Conservation (phyloP, 2,329 filamentous ascomycete species). For the Alternaria incomplexa region DNA sequence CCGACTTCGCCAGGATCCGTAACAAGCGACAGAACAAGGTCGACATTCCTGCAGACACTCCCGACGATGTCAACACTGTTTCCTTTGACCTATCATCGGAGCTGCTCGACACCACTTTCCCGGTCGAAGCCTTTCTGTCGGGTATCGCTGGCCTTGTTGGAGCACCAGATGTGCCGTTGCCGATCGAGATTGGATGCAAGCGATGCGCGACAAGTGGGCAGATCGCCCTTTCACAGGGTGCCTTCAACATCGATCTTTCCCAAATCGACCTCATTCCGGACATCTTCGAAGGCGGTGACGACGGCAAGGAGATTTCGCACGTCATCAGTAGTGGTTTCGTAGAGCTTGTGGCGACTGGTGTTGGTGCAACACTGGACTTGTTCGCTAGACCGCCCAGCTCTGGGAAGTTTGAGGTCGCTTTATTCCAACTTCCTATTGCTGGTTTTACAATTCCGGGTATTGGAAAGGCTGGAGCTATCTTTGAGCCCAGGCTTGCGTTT, state of each 20-base stretch:
- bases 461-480: constrained; percentile 44
- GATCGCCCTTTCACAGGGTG: constrained; percentile 40
- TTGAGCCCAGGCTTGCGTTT: constrained; percentile 36
- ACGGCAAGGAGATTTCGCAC: constrained; percentile 30
- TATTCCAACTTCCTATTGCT: constrained; percentile 36
- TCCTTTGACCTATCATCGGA: constrained; percentile 31
- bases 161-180: constrained; percentile 25
- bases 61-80: constrained; percentile 25
- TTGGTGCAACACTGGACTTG: constrained; percentile 46
- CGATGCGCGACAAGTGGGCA: constrained; percentile 43
- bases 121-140: constrained; percentile 20
- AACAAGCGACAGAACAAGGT: constrained; percentile 23
- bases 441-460: constrained; percentile 45
- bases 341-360: constrained; percentile 36
- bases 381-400: constrained; percentile 32
- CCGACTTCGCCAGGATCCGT: constrained; percentile 29
- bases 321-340: constrained; percentile 44
- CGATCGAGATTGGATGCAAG: constrained; percentile 43
- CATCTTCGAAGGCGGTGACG: constrained; percentile 30
- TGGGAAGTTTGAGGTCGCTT: constrained; percentile 27
- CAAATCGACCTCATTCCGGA: constrained; percentile 33
- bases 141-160: constrained; percentile 16
- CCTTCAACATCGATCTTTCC: constrained; percentile 34
- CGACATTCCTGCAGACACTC: constrained; percentile 27
- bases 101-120: constrained; percentile 34